Evolutionary conservation across 2,329 filamentous ascomycete genomes (phyloP), one percentile per base, ranked within the genome.

Genomic region (Truncatella angustata): DNA sequence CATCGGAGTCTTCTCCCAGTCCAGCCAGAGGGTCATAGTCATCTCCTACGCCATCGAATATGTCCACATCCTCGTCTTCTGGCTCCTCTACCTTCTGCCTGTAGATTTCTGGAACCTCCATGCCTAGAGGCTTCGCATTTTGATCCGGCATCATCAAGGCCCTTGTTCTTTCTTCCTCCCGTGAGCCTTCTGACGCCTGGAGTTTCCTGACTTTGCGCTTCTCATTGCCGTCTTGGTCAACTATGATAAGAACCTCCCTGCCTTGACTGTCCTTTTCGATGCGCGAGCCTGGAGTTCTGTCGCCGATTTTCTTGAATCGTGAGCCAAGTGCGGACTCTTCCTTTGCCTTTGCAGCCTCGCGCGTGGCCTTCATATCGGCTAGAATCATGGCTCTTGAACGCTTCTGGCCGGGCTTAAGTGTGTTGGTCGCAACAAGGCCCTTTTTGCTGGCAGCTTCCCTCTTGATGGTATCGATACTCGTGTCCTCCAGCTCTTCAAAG

Each of bases 11-110:
- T 4, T 68, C 72, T 6, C 72, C 72, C 58, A 88, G 69, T 5
- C 76, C 85, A 3, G 83, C 85, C 37, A 88, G 67, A 1, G 85
- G 85, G 62, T 88, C 78, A 63, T 88, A 88, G 60, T 88, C 85
- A 52, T 84, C 83, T 3, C 80, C 85, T 0, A 75, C 83, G 49
- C 80, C 83, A 35, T 82, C 84, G 57, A 88, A 88, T 6, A 88
- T 88, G 59, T 87, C 75, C 21, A 82, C 66, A 49, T 87, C 77
- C 52, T 81, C 74, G 34, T 82, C 74, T 18, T 82, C 76, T 56
- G 76, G 70, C 54, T 80, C 71, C 9, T 77, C 66, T 5, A 70
- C 68, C 32, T 75, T 73, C 40, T 76, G 68, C 51, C 77, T 78
- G 60, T 81, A 83, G 34, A 78, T 73, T 48, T 85, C 81, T 2